These are phyloP conservation scores for Seiridium cupressi DNA, from an alignment of 2,329 filamentous ascomycete genomes.

Conservation along the genomic window DNA sequence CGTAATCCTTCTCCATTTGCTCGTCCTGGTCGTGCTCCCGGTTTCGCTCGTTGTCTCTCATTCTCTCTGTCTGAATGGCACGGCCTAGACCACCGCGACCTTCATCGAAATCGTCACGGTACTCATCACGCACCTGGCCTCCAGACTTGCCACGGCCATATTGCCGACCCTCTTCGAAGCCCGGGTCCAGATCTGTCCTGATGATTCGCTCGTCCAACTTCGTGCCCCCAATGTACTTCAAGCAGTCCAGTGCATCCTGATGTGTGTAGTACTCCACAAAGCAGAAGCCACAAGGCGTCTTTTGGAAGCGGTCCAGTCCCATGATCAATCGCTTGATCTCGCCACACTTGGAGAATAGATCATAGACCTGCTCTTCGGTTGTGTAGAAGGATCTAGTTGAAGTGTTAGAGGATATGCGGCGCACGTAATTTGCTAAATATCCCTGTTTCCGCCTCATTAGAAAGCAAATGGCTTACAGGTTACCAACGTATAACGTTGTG, in stretches of 20 bases:
- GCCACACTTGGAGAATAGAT: slow-evolving; percentile 92
- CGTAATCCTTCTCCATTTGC: slow-evolving; percentile 57
- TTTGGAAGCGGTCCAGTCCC: slow-evolving; percentile 94
- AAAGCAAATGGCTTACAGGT: slow-evolving; percentile 61
- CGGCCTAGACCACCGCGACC: slow-evolving; percentile 87
- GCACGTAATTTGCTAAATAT: neutral
- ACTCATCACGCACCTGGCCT: slow-evolving; percentile 96
- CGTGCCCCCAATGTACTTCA: slow-evolving; percentile 98
- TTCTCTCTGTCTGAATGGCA: slow-evolving; percentile 57
- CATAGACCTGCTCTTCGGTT: slow-evolving; percentile 97
- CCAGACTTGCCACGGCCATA: slow-evolving; percentile 95
- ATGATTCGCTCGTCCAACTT: slow-evolving; percentile 98
- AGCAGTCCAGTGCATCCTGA: slow-evolving; percentile 92
- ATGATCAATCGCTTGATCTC: slow-evolving; percentile 98
- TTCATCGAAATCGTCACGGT: slow-evolving; percentile 94
- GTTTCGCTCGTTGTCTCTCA: slow-evolving; percentile 40
- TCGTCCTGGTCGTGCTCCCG: slow-evolving; percentile 29
- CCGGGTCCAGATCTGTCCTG: slow-evolving; percentile 90
- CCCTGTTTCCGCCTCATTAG: no score
- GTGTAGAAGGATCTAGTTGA: slow-evolving; percentile 83
- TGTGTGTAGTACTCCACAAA: slow-evolving; percentile 99
- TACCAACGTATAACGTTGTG: slow-evolving; percentile 95
- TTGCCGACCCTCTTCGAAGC: slow-evolving; percentile 93
- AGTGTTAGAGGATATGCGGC: neutral
- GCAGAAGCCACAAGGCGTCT: slow-evolving; percentile 98